Base-by-base conservation (phyloP, 345 rosid species). In the Boechera divaricarpa region DNA sequence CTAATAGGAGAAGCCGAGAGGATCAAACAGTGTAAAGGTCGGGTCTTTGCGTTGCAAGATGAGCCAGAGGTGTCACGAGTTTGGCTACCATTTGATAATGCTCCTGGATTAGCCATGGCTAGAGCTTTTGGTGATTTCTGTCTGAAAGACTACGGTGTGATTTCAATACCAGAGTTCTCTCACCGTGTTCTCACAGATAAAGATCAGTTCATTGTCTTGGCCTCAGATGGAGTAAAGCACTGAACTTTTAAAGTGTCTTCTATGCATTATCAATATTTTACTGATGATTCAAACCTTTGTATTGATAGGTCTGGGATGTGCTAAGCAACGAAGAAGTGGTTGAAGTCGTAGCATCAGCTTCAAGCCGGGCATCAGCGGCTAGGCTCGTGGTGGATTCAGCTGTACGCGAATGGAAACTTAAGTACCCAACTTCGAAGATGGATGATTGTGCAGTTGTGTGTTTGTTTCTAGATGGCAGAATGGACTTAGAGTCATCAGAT, bases 21-120 rank as follows among this genome's bases (percentile, higher is more conserved):
- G 85, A 96, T 96, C 67, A 93, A 88, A 83, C 82, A 85, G 66
- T 96, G 98, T 84, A 93, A 90, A 88, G 99, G 98, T 55, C 83
- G 99, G 75, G 99, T 96, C 58, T 96, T 96, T 82, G 97, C 99
- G 1, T 73, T 93, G 83, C 95, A 96, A 91, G 99, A 96, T 71
- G 99, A 96, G 79, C 99, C 99, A 70, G 99, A 93, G 86, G 99
- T 96, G 51, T 78, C 90, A 33, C 86, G 98, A 85, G 99, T 96
- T 26, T 96, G 99, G 99, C 77, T 96, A 84, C 99, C 99, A 35
- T 96, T 84, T 81, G 99, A 96, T 85, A 95, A 96, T 79, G 98
- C 98, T 70, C 99, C 98, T n/a, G 99, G 99, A 58, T 77, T 96
- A 38, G 99, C 99, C 71, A 96, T 96, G 98, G 99, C 99, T 55